Base-by-base conservation (phyloP, 2,329 filamentous ascomycete species). In the Fusarium nanum region DNA sequence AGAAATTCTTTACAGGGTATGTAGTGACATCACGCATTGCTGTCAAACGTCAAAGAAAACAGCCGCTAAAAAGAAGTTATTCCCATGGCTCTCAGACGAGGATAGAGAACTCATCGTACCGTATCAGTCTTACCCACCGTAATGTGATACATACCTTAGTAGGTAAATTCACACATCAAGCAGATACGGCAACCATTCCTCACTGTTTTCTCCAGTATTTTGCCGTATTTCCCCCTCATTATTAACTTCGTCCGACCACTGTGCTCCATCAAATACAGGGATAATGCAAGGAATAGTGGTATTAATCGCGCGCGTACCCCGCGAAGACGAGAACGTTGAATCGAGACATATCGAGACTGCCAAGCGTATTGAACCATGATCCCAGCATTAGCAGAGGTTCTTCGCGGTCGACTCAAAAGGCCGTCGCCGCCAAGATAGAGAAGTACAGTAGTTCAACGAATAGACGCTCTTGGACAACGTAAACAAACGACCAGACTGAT, bases 201-300 rank as follows among this genome's bases (percentile, higher is more conserved):
- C 47, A 42, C 46, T 46, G 12, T 40, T 50, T 67, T 63, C 57
- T 53, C 56, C 67, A 48, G 23, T 50, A 28, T 45, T 63, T 45
- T 22, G 63, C 59, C 57, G 20, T 50, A 25, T 45, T 55, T 45
- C 18, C 67, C 59, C 57, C 57, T 63, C 57, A 58, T 55, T 46
- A 34, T 53, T 64, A 34, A 40, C 37, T 64, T 46, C 32, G 22
- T 50, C 60, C 67, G 28, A 58, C 42, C 37, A 46, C 40, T 52
- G 46, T 56, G 44, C 58, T 68, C 63, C 63, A 67, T 60, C 18
- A 44, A 64, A n/a, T 40, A 45, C 67, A 70, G 60, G 68, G 68
- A 70, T 71, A 22, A 45, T 70, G 56, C 63, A 64, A 59, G 67
- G 67, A 71, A 71, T 23, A 65, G 49, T 44, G 30, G 27, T 60